Evolutionary conservation across 352 stramenopile species (phyloP).

Genomic region (Globisporangium apiculatum): DNA sequence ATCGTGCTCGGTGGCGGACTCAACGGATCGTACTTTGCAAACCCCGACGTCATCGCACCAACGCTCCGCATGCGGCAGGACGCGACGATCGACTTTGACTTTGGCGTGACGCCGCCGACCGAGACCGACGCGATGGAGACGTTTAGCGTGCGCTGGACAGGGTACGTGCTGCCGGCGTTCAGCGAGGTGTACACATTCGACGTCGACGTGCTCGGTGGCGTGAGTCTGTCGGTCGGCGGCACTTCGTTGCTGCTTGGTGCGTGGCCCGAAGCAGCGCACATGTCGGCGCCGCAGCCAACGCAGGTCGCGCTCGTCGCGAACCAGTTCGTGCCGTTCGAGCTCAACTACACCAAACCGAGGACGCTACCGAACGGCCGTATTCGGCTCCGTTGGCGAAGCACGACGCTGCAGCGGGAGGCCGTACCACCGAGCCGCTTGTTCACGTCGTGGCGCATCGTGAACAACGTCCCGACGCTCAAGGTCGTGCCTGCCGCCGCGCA

Average conservation of each 20-base stretch:
- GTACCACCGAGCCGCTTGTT: constrained; percentile 37
- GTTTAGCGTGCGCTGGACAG: constrained; percentile 56
- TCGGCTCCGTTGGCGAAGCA: constrained; percentile 45
- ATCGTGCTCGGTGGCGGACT: constrained; percentile 46
- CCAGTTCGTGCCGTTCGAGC: constrained; percentile 30
- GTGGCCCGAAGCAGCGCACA: constrained; percentile 16
- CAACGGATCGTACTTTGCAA: constrained; percentile 45
- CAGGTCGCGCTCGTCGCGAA: constrained; percentile 23
- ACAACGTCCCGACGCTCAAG: constrained; percentile 42
- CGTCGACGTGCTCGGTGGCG: constrained; percentile 23
- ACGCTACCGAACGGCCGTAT: constrained; percentile 25
- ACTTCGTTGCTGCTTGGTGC: constrained; percentile 9
- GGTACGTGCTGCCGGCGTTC: constrained; percentile 37
- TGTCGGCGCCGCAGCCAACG: constrained; percentile 6
- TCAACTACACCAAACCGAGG: constrained; percentile 45
- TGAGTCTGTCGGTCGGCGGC: constrained; percentile 21
- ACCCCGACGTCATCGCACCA: constrained; percentile 19
- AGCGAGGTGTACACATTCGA: constrained; percentile 57
- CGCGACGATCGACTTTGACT: constrained; percentile 39
- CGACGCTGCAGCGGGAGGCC: constrained; percentile 33
- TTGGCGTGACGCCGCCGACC: constrained; percentile 24
- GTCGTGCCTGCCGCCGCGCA: constrained; percentile 23
- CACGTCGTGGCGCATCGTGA: constrained; percentile 45
- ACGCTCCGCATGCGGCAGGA: constrained; percentile 27
- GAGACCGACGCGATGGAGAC: constrained; percentile 28